These are phyloP conservation scores for Thraustotheca clavata DNA, from an alignment of 352 stramenopile species.

Conservation along the genomic window DNA sequence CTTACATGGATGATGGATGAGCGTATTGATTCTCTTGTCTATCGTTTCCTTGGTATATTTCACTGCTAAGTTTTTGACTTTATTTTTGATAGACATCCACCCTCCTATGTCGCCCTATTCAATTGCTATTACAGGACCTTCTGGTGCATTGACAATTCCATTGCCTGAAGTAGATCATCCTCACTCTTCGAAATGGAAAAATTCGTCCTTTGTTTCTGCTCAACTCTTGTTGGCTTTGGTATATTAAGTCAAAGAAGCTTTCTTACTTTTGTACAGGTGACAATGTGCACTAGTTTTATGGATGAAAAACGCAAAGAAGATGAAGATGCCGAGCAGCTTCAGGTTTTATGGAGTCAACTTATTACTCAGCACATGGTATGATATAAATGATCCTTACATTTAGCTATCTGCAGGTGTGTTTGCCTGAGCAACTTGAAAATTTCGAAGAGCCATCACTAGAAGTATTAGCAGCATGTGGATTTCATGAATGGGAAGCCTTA, in stretches of 20 bases:
- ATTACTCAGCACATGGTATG: slow-evolving; percentile 66
- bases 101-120: slow-evolving; percentile 45
- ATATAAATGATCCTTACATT: background rate
- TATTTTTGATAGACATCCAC: slow-evolving; percentile 36
- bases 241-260: slow-evolving; percentile 50
- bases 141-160: slow-evolving; percentile 58
- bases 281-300: slow-evolving; percentile 78
- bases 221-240: slow-evolving; percentile 6
- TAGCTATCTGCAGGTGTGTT: slow-evolving; percentile 36
- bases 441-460: slow-evolving; percentile 69
- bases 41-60: slow-evolving; percentile 23
- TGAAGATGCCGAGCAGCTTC: slow-evolving; percentile 17
- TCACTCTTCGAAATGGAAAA: slow-evolving; percentile 15
- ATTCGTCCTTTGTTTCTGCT: slow-evolving; percentile 11
- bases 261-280: slow-evolving; percentile 29
- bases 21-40: slow-evolving; percentile 57
- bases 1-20: slow-evolving; percentile 62
- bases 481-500: slow-evolving; percentile 66
- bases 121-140: slow-evolving; percentile 52
- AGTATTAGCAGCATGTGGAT: slow-evolving; percentile 60
- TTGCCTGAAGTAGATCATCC: slow-evolving; percentile 38
- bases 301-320: slow-evolving; percentile 76
- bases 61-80: background rate
- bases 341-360: slow-evolving; percentile 78
- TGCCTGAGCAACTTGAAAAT: slow-evolving; percentile 57